Percentiles rank a stretch among this genome's conserved stretches.
Conservation (phyloP, 1,284 basidiomycete species). For the Caloboletus inedulis region DNA sequence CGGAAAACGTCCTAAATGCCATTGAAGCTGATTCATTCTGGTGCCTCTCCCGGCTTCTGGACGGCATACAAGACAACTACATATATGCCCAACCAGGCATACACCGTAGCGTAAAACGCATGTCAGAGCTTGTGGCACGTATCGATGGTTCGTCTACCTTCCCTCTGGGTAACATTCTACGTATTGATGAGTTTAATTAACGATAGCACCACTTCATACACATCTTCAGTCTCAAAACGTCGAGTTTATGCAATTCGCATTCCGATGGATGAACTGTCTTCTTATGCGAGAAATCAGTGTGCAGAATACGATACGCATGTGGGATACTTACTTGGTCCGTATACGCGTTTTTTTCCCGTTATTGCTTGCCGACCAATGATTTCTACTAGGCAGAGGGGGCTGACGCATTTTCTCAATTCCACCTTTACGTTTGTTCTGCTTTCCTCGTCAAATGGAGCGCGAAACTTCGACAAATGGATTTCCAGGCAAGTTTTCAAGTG, state of each 20-base stretch:
- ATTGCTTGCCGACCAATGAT: not conserved
- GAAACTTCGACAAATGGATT: constrained; percentile 90
- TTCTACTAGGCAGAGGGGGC: constrained; percentile 79
- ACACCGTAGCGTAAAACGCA: constrained; percentile 84
- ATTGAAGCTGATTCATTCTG: constrained; percentile 96
- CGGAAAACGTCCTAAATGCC: constrained; percentile 68
- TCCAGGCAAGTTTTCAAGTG: constrained; percentile 61
- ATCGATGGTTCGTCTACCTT: constrained; percentile 68
- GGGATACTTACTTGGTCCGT: constrained; percentile 94
- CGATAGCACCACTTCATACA: constrained; percentile 70
- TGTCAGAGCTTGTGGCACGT: constrained; percentile 88
- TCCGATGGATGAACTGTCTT: constrained; percentile 98
- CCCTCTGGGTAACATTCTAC: not conserved
- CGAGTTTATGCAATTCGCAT: constrained; percentile 98
- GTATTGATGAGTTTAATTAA: not conserved
- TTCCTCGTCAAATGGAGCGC: constrained; percentile 93
- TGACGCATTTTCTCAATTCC: constrained; percentile 95
- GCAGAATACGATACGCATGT: constrained; percentile 94
- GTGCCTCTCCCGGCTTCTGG: constrained; percentile 90
- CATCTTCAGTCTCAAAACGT: constrained; percentile 89
- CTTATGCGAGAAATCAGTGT: constrained; percentile 96
- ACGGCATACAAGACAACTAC: constrained; percentile 97
- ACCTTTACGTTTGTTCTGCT: constrained; percentile 93
- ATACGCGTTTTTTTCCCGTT: constrained; percentile 1
- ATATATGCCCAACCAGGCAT: constrained; percentile 95